Evolutionary conservation across 306 rosid species (phyloP).

Genomic region (Medicago arabica): DNA sequence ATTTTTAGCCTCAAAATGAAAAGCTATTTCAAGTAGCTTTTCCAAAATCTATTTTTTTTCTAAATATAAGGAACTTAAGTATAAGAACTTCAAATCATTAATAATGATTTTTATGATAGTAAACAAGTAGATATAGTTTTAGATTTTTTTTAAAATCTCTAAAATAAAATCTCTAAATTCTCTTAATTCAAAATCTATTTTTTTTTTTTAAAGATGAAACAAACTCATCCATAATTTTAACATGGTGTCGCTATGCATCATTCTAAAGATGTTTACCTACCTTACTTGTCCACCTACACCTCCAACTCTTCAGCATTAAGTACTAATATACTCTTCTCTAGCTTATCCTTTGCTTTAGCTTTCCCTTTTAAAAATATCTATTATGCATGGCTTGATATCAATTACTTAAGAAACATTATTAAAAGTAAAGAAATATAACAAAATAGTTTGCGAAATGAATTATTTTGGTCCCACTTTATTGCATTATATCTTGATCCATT

Average conservation of each 20-base stretch:
- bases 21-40: too few relatives aligned
- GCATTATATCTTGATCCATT: conserved; percentile 37
- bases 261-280: conserved; percentile 49
- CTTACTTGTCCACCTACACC: conserved; percentile 38
- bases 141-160: too few relatives aligned
- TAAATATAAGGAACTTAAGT: too few relatives aligned
- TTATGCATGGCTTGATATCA: not conserved
- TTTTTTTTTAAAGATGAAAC: too few relatives aligned
- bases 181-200: too few relatives aligned
- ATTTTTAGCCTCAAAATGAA: too few relatives aligned
- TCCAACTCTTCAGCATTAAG: conserved; percentile 27
- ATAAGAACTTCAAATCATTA: too few relatives aligned
- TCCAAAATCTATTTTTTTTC: too few relatives aligned
- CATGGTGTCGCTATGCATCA: conserved; percentile 38
- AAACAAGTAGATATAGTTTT: too few relatives aligned
- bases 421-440: not conserved
- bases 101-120: too few relatives aligned
- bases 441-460: not conserved
- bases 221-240: not conserved
- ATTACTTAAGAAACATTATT: not conserved
- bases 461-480: conserved; percentile 39
- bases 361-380: not conserved
- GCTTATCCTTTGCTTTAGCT: conserved; percentile 7
- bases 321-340: conserved; percentile 33
- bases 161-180: too few relatives aligned